Percentiles rank a stretch among this genome's conserved stretches.
phyloP scores from a whole-genome alignment of 768 basidiomycete genomes.

The Pleurotus tuoliensis region DNA sequence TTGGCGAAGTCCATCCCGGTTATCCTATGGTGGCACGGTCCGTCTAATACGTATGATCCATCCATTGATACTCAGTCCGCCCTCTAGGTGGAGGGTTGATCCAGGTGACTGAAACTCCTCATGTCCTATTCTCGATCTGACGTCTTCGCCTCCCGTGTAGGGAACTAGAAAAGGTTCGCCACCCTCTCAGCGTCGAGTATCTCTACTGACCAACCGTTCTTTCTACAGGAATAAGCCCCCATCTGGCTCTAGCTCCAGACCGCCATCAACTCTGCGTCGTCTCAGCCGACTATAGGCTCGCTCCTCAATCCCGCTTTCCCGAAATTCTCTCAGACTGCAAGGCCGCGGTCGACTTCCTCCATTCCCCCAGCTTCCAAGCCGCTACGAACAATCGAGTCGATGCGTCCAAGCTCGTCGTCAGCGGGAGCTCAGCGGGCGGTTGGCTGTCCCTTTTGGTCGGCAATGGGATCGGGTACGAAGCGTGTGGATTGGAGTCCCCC shows the following conservation, averaged over 20 bases:
- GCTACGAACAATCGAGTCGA: conserved; percentile 27
- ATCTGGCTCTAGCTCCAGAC: conserved; percentile 27
- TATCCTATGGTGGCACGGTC: conserved; percentile 8
- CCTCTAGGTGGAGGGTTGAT: conserved; percentile 5
- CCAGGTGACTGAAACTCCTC: not conserved
- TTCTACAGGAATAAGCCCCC: conserved; percentile 26
- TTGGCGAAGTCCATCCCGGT: not conserved
- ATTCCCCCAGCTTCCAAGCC: conserved; percentile 19
- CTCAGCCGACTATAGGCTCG: conserved; percentile 33
- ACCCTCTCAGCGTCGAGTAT: not conserved
- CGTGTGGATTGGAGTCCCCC: conserved; percentile 26
- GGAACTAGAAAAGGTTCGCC: conserved; percentile 23
- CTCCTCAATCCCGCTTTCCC: conserved; percentile 33
- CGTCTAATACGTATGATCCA: conserved; percentile 1
- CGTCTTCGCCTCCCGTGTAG: conserved; percentile 6
- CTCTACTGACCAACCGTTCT: not conserved
- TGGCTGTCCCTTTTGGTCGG: conserved; percentile 33
- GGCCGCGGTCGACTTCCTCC: conserved; percentile 29
- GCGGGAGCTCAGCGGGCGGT: conserved; percentile 36
- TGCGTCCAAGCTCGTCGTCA: conserved; percentile 24
- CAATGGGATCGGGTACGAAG: conserved; percentile 30
- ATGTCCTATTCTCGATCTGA: not conserved
- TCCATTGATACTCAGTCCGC: not conserved
- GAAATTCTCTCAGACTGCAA: conserved; percentile 30
- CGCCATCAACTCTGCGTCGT: conserved; percentile 28